Conservation (phyloP, 202 grass and related monocot species). For the Alloteropsis angusta region DNA sequence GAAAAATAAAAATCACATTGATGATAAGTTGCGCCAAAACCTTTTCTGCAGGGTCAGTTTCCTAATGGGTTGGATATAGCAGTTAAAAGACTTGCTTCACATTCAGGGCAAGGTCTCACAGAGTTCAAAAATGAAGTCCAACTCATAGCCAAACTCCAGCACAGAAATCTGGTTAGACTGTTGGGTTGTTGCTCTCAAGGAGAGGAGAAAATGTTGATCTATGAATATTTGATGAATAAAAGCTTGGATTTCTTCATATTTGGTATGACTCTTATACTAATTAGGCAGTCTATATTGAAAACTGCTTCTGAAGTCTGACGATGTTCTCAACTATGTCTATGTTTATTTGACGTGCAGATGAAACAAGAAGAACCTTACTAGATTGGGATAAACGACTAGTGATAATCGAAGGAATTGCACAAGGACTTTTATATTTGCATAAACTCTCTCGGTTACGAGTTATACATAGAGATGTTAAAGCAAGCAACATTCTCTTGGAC, state of each 20-base stretch:
- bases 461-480: slow-evolving; percentile 9
- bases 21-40: background rate
- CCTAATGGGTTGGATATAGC: background rate
- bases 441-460: background rate
- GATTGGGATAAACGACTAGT: background rate
- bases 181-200: background rate
- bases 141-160: slow-evolving; percentile 7
- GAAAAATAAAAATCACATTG: background rate
- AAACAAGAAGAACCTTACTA: background rate
- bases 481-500: slow-evolving; percentile 6
- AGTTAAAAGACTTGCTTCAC: background rate
- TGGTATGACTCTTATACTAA: background rate
- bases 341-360: background rate
- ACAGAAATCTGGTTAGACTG: background rate
- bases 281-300: background rate
- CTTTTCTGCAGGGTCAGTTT: background rate
- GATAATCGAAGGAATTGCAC: slow-evolving; percentile 8
- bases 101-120: background rate
- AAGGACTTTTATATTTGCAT: slow-evolving; percentile 1
- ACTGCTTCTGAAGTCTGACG: background rate
- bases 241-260: slow-evolving; percentile 7
- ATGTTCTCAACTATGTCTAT: background rate
- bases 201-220: background rate
- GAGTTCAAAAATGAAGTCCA: slow-evolving; percentile 1
- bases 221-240: background rate